phyloP scores from a whole-genome alignment of 768 basidiomycete species.

The Xanthoconium stramineum region DNA sequence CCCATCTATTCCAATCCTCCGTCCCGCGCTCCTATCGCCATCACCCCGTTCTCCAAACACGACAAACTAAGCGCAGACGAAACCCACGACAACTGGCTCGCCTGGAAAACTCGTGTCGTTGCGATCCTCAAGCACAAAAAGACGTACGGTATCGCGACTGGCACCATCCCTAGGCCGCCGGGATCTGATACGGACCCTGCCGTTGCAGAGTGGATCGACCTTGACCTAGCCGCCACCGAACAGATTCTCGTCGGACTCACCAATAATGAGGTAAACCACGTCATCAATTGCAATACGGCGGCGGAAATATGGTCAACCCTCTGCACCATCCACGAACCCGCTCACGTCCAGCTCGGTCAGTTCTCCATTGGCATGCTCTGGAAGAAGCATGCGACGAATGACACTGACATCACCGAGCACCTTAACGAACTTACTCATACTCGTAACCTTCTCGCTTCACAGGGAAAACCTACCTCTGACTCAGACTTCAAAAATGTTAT shows the following conservation, averaged over 20 bases:
- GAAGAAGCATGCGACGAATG: background rate
- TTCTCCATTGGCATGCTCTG: background rate
- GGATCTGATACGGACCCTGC: background rate
- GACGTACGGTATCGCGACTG: background rate
- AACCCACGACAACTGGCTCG: background rate
- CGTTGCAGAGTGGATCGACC: background rate
- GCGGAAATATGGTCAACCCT: background rate
- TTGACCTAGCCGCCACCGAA: background rate
- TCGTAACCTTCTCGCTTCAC: background rate
- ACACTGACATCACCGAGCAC: background rate
- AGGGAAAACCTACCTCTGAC: background rate
- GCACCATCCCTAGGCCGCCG: too few relatives aligned
- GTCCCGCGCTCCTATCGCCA: background rate
- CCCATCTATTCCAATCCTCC: too few relatives aligned
- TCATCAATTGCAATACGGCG: background rate
- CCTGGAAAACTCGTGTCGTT: background rate
- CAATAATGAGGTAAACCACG: background rate
- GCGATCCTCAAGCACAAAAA: background rate
- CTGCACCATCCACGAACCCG: background rate
- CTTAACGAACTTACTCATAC: background rate
- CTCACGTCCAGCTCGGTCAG: background rate
- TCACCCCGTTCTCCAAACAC: background rate
- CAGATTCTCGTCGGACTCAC: background rate
- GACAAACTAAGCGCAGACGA: too few relatives aligned
- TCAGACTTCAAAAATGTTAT: background rate